phyloP scores from a whole-genome alignment of 2,329 filamentous ascomycete genomes.

The Herpotrichia juniperi region DNA sequence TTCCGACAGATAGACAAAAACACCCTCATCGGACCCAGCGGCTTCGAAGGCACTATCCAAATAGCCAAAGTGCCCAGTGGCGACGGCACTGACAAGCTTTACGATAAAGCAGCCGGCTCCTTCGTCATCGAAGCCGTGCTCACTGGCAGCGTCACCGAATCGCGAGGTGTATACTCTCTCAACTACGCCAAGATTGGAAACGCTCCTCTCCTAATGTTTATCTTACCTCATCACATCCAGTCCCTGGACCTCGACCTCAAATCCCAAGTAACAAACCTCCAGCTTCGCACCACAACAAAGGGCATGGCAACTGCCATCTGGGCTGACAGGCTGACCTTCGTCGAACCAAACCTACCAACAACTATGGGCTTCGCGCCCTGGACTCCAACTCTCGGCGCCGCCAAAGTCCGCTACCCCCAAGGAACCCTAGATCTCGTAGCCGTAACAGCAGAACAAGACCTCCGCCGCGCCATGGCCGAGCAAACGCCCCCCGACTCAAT shows the following conservation, averaged over 20 bases:
- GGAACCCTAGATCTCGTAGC: slow-evolving; percentile 66
- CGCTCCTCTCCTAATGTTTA: slow-evolving; percentile 78
- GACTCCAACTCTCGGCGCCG: slow-evolving; percentile 58
- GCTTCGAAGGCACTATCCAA: slow-evolving; percentile 81
- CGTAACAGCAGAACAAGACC: slow-evolving; percentile 71
- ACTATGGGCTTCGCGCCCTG: slow-evolving; percentile 82
- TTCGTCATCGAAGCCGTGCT: slow-evolving; percentile 72
- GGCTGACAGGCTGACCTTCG: slow-evolving; percentile 66
- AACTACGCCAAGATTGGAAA: slow-evolving; percentile 74
- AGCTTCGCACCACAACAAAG: slow-evolving; percentile 83
- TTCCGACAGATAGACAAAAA: slow-evolving; percentile 68
- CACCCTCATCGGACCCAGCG: slow-evolving; percentile 66
- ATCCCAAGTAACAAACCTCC: slow-evolving; percentile 58
- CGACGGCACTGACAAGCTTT: slow-evolving; percentile 66
- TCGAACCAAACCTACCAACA: slow-evolving; percentile 73
- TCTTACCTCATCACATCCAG: slow-evolving; percentile 81
- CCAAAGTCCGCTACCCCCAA: slow-evolving; percentile 44
- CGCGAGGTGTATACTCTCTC: slow-evolving; percentile 71
- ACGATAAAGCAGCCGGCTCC: slow-evolving; percentile 77
- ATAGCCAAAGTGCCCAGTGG: slow-evolving; percentile 74
- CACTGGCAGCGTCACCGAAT: slow-evolving; percentile 65
- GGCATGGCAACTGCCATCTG: slow-evolving; percentile 76
- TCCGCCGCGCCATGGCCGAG: slow-evolving; percentile 74
- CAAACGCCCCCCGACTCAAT: slow-evolving; percentile 82
- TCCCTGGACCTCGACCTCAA: slow-evolving; percentile 70